A percentile compares a stretch with the other conserved stretches of the same genome.
phyloP scores from a whole-genome alignment of 192 early-diverging fungal species.

The Funneliformis geosporum region DNA sequence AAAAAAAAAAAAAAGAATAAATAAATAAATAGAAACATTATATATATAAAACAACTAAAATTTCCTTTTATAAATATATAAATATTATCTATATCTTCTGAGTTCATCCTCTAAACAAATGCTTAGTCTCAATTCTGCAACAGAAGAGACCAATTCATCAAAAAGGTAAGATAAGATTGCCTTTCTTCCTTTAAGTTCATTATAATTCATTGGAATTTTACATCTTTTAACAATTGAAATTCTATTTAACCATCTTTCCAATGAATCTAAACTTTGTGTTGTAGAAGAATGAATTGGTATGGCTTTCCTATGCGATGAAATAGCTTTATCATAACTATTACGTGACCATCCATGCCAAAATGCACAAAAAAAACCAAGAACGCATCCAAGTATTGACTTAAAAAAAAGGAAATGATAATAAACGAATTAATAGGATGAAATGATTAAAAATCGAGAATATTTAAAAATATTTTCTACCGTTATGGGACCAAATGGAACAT shows the following conservation, averaged over 20 bases:
- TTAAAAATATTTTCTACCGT: neutral
- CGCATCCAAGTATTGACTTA: neutral
- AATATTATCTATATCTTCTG: neutral
- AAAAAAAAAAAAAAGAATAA: too few species aligned
- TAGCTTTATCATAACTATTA: constrained; percentile 7
- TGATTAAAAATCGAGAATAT: neutral
- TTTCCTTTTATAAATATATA: neutral
- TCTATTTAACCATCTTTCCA: constrained; percentile 19
- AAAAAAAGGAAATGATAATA: neutral
- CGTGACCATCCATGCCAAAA: constrained; percentile 11
- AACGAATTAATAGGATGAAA: neutral
- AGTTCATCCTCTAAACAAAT: constrained; percentile 18
- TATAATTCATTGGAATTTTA: constrained; percentile 18
- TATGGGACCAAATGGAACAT: constrained; percentile 3
- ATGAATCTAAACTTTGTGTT: constrained; percentile 4
- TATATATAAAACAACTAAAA: too few species aligned
- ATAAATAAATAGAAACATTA: too few species aligned
- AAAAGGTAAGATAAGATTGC: neutral
- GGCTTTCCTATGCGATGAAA: neutral
- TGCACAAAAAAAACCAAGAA: constrained; percentile 2
- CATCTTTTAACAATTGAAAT: constrained; percentile 4
- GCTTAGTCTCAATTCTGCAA: constrained; percentile 13
- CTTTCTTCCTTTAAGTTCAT: constrained; percentile 1
- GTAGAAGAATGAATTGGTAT: constrained; percentile 2
- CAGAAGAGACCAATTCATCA: constrained; percentile 15